Evolutionary conservation across 139 green algal genomes (phyloP), one percentile per base, ranked within the genome.

Genomic region (Nannochloris sp.): DNA sequence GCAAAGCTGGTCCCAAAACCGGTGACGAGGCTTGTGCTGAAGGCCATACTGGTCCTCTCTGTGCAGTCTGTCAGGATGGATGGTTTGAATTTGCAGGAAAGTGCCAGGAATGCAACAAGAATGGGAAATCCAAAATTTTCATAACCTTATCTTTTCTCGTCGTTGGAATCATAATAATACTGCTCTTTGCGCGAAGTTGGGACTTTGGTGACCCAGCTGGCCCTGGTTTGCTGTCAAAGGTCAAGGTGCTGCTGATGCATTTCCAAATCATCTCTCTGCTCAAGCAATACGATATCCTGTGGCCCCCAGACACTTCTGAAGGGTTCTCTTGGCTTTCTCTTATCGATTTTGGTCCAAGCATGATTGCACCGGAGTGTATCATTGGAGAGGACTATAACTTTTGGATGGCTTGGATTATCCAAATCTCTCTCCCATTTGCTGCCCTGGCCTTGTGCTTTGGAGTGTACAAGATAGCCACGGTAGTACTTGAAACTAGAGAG

Each of bases 181-280:
- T 60, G 17, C 46, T 79, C 31, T 74, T 79, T 50, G 43, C 33
- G 0, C 55, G 68, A 2, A 40, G 50, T 40, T 79, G 72, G 71
- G 43, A 49, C 10, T 73, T 67, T 40, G 64, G 66, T 4, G 51
- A 53, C 14, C 49, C 60, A 29, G 26, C 11, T 8, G 59, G 56
- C 6, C 65, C 70, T 16, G 73, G 73, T 36, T 50, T 63, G 49
- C 60, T 79, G 59, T 69, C 65, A 67, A 80, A 80, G 59, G 10
- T 78, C 58, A 80, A 80, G 37, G 74, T 79, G 33, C 28, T 79
- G 17, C 56, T 73, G 5, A 61, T 64, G 5, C 73, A 80, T 60
- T 70, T 80, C 49, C 74, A 81, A 66, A 45, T 81, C 16, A 20
- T 81, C 31, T 67, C 74, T 4, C 63, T 81, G 49, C 56, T 81